A percentile compares a stretch with the other conserved stretches of the same genome.
phyloP scores from a whole-genome alignment of 768 basidiomycete species.

The Hemileccinum rubropunctum region DNA sequence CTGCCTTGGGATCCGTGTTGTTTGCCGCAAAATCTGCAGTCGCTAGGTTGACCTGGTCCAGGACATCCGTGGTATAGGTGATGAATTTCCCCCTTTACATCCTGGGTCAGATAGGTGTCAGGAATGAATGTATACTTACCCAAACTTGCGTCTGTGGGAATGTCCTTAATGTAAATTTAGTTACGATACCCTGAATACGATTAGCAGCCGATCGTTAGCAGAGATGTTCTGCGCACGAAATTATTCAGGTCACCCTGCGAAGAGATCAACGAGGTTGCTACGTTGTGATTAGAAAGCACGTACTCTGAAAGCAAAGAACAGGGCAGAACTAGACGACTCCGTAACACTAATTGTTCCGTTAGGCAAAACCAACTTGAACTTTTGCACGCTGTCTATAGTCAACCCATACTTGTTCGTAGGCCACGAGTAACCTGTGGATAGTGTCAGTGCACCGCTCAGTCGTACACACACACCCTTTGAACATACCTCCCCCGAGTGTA shows the following conservation, averaged over 20 bases:
- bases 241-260: constrained; percentile 58
- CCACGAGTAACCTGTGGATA: constrained; percentile 52
- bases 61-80: constrained; percentile 12
- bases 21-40: constrained; percentile 11
- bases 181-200: constrained; percentile 49
- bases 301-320: constrained; percentile 42
- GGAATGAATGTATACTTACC: constrained; percentile 36
- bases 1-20: constrained; percentile 13
- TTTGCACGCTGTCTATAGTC: constrained; percentile 49
- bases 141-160: constrained; percentile 54
- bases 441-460: neutral
- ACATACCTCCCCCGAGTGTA: constrained; percentile 49
- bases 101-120: neutral
- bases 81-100: too few species aligned
- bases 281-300: too few species aligned
- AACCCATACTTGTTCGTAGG: constrained; percentile 58
- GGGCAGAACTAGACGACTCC: constrained; percentile 30
- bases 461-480: neutral
- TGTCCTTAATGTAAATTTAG: constrained; percentile 50
- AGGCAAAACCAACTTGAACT: constrained; percentile 50
- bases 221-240: constrained; percentile 38
- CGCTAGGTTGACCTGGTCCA: constrained; percentile 9
- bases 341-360: constrained; percentile 39
- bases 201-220: neutral
- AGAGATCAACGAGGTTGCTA: neutral